These are phyloP conservation scores for Lepidium sativum DNA, from an alignment of 345 rosid species.

Conservation along the genomic window DNA sequence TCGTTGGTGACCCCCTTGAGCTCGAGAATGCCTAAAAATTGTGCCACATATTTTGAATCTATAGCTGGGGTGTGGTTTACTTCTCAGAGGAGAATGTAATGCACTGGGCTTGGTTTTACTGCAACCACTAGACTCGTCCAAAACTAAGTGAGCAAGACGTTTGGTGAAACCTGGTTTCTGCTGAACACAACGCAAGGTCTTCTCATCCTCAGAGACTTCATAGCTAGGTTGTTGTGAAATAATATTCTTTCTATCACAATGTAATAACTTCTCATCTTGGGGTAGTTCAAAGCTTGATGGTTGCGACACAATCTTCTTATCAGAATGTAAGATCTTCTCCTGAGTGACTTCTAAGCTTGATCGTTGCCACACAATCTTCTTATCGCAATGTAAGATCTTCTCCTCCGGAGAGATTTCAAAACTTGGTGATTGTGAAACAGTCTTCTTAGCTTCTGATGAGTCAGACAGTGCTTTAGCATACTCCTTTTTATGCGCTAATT, in stretches of 20 bases:
- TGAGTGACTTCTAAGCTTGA: neutral
- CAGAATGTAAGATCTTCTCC: neutral
- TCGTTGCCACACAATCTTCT: neutral
- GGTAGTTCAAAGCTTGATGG: neutral
- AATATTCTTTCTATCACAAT: too few relatives aligned
- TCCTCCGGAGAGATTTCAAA: neutral
- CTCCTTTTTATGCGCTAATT: neutral
- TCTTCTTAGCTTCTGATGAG: neutral
- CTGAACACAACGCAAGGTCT: neutral
- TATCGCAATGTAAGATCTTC: neutral
- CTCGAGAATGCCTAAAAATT: neutral
- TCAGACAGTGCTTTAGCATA: neutral
- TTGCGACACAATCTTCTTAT: neutral
- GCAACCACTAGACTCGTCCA: neutral
- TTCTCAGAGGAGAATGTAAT: neutral
- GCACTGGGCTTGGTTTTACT: neutral
- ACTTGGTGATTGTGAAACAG: neutral
- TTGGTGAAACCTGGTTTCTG: neutral
- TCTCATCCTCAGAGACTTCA: neutral
- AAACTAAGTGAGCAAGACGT: neutral
- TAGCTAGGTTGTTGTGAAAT: neutral
- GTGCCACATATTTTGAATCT: neutral
- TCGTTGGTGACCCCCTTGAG: neutral
- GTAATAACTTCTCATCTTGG: neutral
- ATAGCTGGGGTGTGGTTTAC: neutral